Base-by-base conservation (phyloP, 2,329 filamentous ascomycete species). In the Akanthomyces uredinophilus region DNA sequence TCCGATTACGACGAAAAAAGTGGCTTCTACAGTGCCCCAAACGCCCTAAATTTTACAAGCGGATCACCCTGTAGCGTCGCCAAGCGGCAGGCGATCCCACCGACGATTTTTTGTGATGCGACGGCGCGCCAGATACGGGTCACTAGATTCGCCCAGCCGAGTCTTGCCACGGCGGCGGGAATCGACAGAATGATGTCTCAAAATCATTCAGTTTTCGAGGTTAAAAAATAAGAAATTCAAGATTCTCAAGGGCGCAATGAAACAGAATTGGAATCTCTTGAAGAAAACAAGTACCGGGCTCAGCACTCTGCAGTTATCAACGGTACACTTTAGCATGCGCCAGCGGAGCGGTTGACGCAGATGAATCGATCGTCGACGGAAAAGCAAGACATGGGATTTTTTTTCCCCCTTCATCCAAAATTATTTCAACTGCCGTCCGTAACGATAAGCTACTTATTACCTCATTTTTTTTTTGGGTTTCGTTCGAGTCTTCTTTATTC, bases 91-190 rank as follows among this genome's bases (percentile, higher is more conserved):
- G 46, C 46, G 46, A 59, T 59, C 55, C 46, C 46, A 32, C 41
- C 54, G 43, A 6, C 43, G n/a, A 46, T 16, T 7, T 43, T 57
- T 59, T 51, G 56, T 50, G 54, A 57, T 59, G 56, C 56, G 56
- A 59, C 56, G 56, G 56, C 56, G 56, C 56, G 46, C 56, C 32
- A 49, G 41, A 56, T 56, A 56, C 41, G 41, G n/a, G 54, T 35
- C 41, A 44, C 41, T 29, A 47, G 43, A 57, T 57, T 47, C 29
- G 44, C 44, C 11, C 37, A 49, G 44, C 22, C n/a, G 44, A 22
- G n/a, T 47, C 32, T 35, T 35, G 32, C 32, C 32, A 35, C 6
- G 32, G 32, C 29, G 8, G n/a, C 6, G 27, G 27, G 32, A 35
- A 35, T 35, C 32, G 32, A 35, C 32, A 8, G 2, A 11, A 35